These are phyloP conservation scores for Peniophora sp. DNA, from an alignment of 1,284 basidiomycete genomes.

Conservation along the genomic window DNA sequence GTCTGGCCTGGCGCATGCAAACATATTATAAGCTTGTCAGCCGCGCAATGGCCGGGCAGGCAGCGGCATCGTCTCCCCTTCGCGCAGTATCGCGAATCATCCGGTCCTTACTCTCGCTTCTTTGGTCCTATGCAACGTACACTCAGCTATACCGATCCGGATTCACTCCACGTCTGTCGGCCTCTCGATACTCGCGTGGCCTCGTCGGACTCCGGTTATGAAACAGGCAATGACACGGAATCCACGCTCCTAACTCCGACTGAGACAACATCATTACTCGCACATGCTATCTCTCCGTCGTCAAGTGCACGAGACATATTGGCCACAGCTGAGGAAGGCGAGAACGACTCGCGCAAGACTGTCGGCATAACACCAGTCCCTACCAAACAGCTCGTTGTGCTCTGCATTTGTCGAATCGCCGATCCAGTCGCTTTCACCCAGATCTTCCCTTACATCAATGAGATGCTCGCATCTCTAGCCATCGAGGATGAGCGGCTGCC, in stretches of 20 bases:
- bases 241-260: no score
- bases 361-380: constrained; percentile 38
- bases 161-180: no score
- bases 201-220: no score
- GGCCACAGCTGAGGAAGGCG: not conserved
- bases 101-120: not conserved
- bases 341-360: constrained; percentile 13
- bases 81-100: not conserved
- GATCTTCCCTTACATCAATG: constrained; percentile 60
- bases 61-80: not conserved
- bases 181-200: no score
- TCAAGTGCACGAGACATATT: constrained; percentile 1
- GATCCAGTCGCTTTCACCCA: constrained; percentile 58
- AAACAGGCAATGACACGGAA: no score
- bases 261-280: not conserved
- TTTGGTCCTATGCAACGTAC: no score
- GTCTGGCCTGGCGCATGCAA: no score
- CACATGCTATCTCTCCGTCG: constrained; percentile 1
- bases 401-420: constrained; percentile 48
- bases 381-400: constrained; percentile 39
- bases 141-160: no score
- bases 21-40: no score
- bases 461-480: constrained; percentile 52
- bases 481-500: constrained; percentile 56
- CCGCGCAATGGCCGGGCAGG: no score